Evolutionary conservation across 2,329 filamentous ascomycete species (phyloP).

Genomic region (Fusarium sp.): DNA sequence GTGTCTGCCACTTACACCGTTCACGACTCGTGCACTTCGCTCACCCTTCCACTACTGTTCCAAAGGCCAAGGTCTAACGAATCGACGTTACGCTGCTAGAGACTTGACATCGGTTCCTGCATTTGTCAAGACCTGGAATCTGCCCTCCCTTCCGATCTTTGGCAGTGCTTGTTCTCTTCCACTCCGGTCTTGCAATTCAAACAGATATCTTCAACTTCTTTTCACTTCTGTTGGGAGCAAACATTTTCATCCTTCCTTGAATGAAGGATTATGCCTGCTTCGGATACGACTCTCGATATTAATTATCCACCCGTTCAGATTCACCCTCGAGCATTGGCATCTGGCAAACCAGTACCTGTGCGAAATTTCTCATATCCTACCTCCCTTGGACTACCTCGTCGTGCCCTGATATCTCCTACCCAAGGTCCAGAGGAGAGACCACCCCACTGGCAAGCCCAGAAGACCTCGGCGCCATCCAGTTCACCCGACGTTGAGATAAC

Average conservation of each 20-base stretch:
- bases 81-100: slow-evolving; percentile 13
- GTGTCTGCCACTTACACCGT: slow-evolving; percentile 17
- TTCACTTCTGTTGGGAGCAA: not conserved
- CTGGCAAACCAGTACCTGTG: not conserved
- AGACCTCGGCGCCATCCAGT: not conserved
- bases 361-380: slow-evolving; percentile 41
- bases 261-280: slow-evolving; percentile 24
- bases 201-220: not conserved
- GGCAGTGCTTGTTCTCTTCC: not conserved
- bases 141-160: not conserved
- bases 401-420: not conserved
- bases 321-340: not conserved
- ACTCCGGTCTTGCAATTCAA: not conserved
- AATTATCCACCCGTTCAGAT: slow-evolving; percentile 12
- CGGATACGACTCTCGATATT: slow-evolving; percentile 6
- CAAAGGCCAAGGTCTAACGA: slow-evolving; percentile 15
- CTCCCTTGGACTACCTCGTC: slow-evolving; percentile 13
- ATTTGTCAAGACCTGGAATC: slow-evolving; percentile 8
- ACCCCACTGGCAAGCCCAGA: not conserved
- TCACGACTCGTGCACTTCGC: slow-evolving; percentile 30
- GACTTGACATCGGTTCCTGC: slow-evolving; percentile 21
- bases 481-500: not conserved
- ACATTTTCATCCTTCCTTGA: not conserved
- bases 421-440: not conserved
- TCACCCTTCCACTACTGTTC: slow-evolving; percentile 14